These are phyloP conservation scores for Aspergillus haitiensis DNA, from an alignment of 495 filamentous ascomycete genomes.

Conservation along the genomic window DNA sequence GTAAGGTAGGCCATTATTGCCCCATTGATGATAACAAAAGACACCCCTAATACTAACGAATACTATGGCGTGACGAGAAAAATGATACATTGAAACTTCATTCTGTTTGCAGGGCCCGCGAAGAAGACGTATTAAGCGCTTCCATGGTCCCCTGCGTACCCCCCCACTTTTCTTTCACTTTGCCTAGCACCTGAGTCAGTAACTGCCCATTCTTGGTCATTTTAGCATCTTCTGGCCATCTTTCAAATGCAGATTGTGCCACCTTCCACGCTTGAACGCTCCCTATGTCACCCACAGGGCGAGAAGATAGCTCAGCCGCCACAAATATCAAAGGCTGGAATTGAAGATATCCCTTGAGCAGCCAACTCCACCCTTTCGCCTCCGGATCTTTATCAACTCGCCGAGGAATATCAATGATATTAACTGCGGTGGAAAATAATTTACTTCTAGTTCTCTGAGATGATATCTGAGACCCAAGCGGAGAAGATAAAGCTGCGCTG, in stretches of 20 bases:
- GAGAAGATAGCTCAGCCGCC: constrained; percentile 10
- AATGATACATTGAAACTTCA: too few species aligned
- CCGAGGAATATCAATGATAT: constrained; percentile 15
- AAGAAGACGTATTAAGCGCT: too few species aligned
- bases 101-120: too few species aligned
- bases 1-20: too few species aligned
- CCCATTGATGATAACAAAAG: too few species aligned
- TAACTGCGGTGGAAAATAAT: constrained; percentile 13
- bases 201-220: constrained; percentile 2
- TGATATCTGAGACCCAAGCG: not conserved
- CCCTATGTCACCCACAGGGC: not conserved
- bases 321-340: constrained; percentile 15
- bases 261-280: constrained; percentile 11
- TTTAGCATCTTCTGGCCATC: constrained; percentile 16
- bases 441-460: constrained; percentile 1
- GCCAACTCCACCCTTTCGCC: constrained; percentile 13
- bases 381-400: constrained; percentile 11
- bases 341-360: constrained; percentile 15
- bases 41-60: too few species aligned
- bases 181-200: constrained; percentile 14
- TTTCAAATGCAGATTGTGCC: constrained; percentile 11
- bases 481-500: not conserved
- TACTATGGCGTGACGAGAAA: too few species aligned
- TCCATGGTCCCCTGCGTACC: too few species aligned
- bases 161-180: too few species aligned